Conservation (phyloP, 805 yeast genomes). For the Myxozyma geophila region DNA sequence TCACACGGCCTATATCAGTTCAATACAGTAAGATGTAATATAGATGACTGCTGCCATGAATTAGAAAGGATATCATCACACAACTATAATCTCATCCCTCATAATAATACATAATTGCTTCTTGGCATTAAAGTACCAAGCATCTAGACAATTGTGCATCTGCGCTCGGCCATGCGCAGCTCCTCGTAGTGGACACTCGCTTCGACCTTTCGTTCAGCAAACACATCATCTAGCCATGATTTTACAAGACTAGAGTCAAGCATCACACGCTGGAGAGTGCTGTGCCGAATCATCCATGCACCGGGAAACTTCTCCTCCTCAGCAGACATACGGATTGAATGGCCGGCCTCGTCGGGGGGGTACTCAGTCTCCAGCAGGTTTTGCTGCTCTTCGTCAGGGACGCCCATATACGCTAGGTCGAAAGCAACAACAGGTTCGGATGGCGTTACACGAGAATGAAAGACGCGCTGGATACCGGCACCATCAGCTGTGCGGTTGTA, state of each 20-base stretch:
- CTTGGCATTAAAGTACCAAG: not conserved
- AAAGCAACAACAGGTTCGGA: conserved; percentile 6
- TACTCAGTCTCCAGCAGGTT: not conserved
- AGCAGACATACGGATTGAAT: conserved; percentile 6
- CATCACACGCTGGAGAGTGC: conserved; percentile 6
- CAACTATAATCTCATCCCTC: too few relatives aligned
- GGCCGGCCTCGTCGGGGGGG: conserved; percentile 12
- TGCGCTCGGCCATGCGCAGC: conserved; percentile 5
- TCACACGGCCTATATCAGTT: too few relatives aligned
- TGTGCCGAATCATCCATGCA: conserved; percentile 14
- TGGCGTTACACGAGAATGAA: conserved; percentile 12
- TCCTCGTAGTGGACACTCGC: conserved; percentile 18
- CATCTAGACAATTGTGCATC: conserved; percentile 4
- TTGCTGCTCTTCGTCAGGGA: not conserved
- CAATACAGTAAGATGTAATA: too few relatives aligned
- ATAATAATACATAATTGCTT: not conserved
- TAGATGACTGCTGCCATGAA: too few relatives aligned
- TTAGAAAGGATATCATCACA: too few relatives aligned
- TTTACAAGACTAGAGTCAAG: conserved; percentile 3
- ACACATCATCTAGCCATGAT: conserved; percentile 14
- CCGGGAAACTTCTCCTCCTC: conserved; percentile 19
- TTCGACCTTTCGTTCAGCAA: conserved; percentile 12
- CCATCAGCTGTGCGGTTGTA: conserved; percentile 5
- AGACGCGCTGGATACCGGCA: not conserved
- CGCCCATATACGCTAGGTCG: conserved; percentile 12